phyloP scores from a whole-genome alignment of 2,329 filamentous ascomycete species.

The Exophiala mesophila region DNA sequence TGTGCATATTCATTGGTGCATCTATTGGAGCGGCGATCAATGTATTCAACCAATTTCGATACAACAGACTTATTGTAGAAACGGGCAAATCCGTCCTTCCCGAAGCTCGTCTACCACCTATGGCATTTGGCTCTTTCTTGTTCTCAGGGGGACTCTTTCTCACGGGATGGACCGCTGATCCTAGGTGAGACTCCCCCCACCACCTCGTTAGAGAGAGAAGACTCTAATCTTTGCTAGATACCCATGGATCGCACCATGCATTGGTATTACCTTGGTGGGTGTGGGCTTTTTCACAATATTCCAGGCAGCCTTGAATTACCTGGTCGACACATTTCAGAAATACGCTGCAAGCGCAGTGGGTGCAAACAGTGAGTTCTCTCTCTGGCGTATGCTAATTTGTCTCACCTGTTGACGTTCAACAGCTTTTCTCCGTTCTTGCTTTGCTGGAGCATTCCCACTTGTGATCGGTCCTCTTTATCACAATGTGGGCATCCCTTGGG shows the following conservation, averaged over 20 bases:
- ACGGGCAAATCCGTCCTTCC: constrained; percentile 25
- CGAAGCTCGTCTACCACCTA: constrained; percentile 51
- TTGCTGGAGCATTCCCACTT: constrained; percentile 46
- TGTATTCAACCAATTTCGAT: constrained; percentile 38
- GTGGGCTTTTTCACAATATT: constrained; percentile 41
- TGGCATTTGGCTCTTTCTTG: constrained; percentile 45
- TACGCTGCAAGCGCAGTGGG: constrained; percentile 41
- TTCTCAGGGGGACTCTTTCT: constrained; percentile 53
- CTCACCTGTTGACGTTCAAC: neutral
- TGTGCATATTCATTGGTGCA: constrained; percentile 46
- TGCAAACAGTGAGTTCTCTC: constrained; percentile 33
- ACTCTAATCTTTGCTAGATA: constrained; percentile 21
- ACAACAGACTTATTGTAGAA: constrained; percentile 19
- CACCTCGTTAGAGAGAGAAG: neutral
- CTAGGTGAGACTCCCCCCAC: constrained; percentile 5
- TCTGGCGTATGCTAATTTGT: neutral
- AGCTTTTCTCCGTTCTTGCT: constrained; percentile 42
- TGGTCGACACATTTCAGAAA: constrained; percentile 41
- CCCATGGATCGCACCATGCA: constrained; percentile 36
- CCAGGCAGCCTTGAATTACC: constrained; percentile 39
- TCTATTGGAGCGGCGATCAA: constrained; percentile 38
- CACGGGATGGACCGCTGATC: constrained; percentile 55
- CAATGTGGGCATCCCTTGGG: constrained; percentile 45
- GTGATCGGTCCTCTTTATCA: constrained; percentile 45
- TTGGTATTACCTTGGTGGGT: constrained; percentile 36